Base-by-base conservation (phyloP, 208 protist species). In the Trypanosoma congolense region DNA sequence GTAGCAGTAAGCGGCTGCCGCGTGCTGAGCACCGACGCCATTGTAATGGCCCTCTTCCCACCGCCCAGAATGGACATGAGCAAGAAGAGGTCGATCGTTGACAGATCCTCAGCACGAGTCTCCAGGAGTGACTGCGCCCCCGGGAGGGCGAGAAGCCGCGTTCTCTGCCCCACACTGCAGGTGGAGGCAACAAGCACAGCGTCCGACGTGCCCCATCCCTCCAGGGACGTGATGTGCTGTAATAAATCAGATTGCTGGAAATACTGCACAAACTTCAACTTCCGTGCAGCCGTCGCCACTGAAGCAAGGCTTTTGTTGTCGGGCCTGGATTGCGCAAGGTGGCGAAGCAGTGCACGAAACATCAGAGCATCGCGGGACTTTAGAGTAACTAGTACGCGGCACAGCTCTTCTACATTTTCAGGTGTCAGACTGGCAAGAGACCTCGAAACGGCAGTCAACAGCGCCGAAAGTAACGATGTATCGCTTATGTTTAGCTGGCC, bases 331-430 rank as follows among this genome's bases (percentile, higher is more conserved):
- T 38, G 26, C 2, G 40, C 33, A 28, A 71, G 16, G 28, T 56
- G 65, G n/a, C 44, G 29, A 21, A 64, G 35, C 28, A 71, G 44
- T 4, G 65, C 65, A 36, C 53, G 56, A 18, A 71, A 64, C 52
- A 63, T 56, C 18, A 71, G 42, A 21, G 53, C 51, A 28, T 71
- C 65, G 28, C 65, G 55, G 5, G 58, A 58, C 4, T 50, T 56
- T 0, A 65, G 47, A 12, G 42, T 25, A 12, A 61, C 65, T 25
- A 71, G 42, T 19, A 56, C 56, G 1, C 49, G 47, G 33, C 54
- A 69, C 4, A 69, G 24, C 26, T 35, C 35, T 10, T 19, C 28
- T 6, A 55, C 55, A 0, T 61, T 24, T 19, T 8, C 18, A 28
- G 62, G 4, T 47, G 54, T 61, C 48, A 69, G 38, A 14, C 21